A percentile compares a stretch with the other conserved stretches of the same genome.
Conservation (phyloP, 202 grass and related monocot genomes). For the Panicum hallii region DNA sequence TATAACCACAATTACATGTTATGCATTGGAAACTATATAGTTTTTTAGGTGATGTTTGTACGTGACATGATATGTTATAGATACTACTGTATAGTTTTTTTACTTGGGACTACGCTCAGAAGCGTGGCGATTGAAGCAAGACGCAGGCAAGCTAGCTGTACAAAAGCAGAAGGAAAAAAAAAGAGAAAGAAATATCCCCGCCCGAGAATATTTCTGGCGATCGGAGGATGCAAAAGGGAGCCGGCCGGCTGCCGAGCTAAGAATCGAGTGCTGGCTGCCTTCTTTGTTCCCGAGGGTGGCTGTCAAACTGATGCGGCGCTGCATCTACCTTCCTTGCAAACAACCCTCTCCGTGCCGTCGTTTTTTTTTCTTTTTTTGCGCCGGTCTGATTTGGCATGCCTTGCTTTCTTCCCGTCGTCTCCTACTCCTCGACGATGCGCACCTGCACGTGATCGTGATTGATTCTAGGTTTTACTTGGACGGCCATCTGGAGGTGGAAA, state of each 20-base stretch:
- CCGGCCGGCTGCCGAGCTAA: conserved; percentile 30
- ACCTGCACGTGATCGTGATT: conserved; percentile 48
- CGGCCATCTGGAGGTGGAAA: conserved; percentile 27
- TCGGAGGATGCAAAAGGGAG: conserved; percentile 56
- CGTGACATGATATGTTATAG: no score
- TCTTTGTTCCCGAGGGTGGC: conserved; percentile 61
- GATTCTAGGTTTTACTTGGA: conserved; percentile 45
- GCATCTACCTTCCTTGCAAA: conserved; percentile 60
- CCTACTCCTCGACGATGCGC: conserved; percentile 36
- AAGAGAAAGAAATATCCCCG: neutral
- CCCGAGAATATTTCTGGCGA: conserved; percentile 37
- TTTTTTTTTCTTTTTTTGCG: neutral
- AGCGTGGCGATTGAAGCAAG: conserved; percentile 60
- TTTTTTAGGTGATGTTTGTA: no score
- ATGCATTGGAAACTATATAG: no score
- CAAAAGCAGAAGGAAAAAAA: neutral
- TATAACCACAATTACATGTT: no score
- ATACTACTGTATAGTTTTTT: no score
- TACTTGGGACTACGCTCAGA: neutral
- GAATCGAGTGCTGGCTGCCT: conserved; percentile 54
- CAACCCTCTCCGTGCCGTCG: neutral
- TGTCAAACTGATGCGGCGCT: conserved; percentile 50
- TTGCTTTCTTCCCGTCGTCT: neutral
- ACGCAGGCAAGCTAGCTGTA: neutral
- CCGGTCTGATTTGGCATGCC: neutral